phyloP scores from a whole-genome alignment of 177 flowering plant species.

The Vitis hybrid region DNA sequence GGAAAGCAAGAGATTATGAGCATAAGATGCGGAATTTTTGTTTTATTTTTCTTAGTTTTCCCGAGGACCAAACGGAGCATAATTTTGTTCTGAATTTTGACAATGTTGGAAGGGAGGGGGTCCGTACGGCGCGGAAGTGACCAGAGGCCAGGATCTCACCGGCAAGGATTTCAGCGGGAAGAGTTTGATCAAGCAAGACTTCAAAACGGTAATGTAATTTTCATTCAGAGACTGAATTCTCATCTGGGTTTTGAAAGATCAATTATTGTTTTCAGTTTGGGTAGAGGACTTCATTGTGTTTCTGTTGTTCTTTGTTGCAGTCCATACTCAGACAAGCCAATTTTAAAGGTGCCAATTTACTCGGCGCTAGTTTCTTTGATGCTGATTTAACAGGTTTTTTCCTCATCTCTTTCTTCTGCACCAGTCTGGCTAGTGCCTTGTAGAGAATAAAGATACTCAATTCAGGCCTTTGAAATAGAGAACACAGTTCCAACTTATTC shows the following conservation, averaged over 20 bases:
- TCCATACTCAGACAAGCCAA: conserved; percentile 87
- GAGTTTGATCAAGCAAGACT: conserved; percentile 87
- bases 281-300: neutral
- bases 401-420: neutral
- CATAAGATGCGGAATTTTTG: neutral
- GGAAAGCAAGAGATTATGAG: neutral
- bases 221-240: neutral
- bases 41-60: neutral
- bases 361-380: conserved; percentile 98
- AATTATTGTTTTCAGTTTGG: neutral
- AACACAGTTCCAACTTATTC: too few relatives aligned
- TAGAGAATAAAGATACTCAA: too few relatives aligned
- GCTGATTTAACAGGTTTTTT: conserved; percentile 89
- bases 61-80: neutral
- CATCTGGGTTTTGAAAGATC: neutral
- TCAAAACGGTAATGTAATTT: conserved; percentile 66
- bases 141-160: conserved; percentile 90
- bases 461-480: too few relatives aligned
- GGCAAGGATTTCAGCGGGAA: conserved; percentile 94
- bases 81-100: neutral
- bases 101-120: conserved; percentile 75
- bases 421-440: too few relatives aligned
- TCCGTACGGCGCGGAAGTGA: conserved; percentile 89
- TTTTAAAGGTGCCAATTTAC: conserved; percentile 83
- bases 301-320: conserved; percentile 34